These are phyloP conservation scores for Carex parvula DNA, from an alignment of 176 grass and related monocot species.

Conservation along the genomic window DNA sequence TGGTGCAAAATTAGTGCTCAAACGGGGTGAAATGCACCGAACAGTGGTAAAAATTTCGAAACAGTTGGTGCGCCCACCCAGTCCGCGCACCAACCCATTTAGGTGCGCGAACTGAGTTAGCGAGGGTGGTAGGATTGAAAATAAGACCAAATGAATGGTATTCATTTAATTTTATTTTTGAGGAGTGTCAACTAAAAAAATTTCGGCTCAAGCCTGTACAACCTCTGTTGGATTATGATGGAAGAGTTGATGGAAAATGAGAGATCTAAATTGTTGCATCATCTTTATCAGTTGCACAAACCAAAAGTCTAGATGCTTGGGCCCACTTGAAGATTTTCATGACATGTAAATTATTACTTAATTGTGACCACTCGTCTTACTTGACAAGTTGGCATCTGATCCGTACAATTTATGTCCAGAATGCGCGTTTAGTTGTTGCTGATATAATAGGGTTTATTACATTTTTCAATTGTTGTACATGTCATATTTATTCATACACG, in stretches of 20 bases:
- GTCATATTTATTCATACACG: background rate
- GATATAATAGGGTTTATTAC: background rate
- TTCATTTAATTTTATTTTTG: no score
- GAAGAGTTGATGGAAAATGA: constrained; percentile 19
- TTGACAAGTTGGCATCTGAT: background rate
- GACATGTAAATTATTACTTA: background rate
- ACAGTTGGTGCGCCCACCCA: no score
- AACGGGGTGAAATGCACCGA: no score
- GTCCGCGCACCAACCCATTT: no score
- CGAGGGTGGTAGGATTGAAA: no score
- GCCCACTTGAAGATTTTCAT: constrained; percentile 13
- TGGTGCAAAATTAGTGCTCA: no score
- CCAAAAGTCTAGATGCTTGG: constrained; percentile 21
- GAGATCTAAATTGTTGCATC: constrained; percentile 7
- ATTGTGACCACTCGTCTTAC: background rate
- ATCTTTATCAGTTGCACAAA: constrained; percentile 1
- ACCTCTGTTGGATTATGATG: background rate
- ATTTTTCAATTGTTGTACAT: background rate
- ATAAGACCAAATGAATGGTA: no score
- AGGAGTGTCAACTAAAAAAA: no score
- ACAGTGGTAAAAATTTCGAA: no score
- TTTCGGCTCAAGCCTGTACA: background rate
- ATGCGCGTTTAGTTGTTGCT: background rate
- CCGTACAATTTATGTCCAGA: background rate
- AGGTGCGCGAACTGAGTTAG: no score